Evolutionary conservation across 306 rosid species (phyloP).

Genomic region (Amphicarpaea edgeworthii): DNA sequence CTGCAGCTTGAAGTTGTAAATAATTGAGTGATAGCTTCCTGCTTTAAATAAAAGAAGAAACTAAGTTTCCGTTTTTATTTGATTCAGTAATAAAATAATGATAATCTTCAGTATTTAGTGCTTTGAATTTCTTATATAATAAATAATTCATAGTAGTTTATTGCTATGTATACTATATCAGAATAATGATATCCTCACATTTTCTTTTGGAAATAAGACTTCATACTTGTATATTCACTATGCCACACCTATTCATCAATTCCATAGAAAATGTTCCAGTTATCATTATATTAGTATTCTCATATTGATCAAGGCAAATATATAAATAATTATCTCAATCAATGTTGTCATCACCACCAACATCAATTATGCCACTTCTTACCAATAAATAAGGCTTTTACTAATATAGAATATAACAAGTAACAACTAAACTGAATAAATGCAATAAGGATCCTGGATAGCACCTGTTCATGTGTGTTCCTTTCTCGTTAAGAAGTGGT

Average conservation of each 20-base stretch:
- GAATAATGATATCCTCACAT: conserved; percentile 6
- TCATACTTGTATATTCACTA: conserved; percentile 6
- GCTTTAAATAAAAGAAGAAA: conserved; percentile 52
- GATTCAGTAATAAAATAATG: conserved; percentile 40
- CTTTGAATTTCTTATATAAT: neutral
- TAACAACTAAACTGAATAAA: conserved; percentile 31
- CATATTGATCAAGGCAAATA: conserved; percentile 27
- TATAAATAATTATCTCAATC: conserved; percentile 23
- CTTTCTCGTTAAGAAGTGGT: conserved; percentile 88
- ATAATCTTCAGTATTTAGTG: conserved; percentile 10
- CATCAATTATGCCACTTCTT: conserved; percentile 20
- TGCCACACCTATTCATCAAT: conserved; percentile 6
- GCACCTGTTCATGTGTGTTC: conserved; percentile 86
- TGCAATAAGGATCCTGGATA: conserved; percentile 32
- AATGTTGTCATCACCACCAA: conserved; percentile 20
- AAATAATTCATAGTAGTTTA: neutral
- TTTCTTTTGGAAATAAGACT: conserved; percentile 31
- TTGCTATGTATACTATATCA: neutral
- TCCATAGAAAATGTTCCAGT: conserved; percentile 24
- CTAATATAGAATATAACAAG: conserved; percentile 17
- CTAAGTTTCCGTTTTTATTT: conserved; percentile 39
- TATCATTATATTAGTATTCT: conserved; percentile 15
- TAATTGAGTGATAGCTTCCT: conserved; percentile 93
- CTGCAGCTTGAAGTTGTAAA: conserved; percentile 81
- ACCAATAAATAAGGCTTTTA: conserved; percentile 10